A percentile compares a stretch with the other conserved stretches of the same genome.
Conservation (phyloP, 345 rosid genomes). For the Psidium friedrichsthalianum region DNA sequence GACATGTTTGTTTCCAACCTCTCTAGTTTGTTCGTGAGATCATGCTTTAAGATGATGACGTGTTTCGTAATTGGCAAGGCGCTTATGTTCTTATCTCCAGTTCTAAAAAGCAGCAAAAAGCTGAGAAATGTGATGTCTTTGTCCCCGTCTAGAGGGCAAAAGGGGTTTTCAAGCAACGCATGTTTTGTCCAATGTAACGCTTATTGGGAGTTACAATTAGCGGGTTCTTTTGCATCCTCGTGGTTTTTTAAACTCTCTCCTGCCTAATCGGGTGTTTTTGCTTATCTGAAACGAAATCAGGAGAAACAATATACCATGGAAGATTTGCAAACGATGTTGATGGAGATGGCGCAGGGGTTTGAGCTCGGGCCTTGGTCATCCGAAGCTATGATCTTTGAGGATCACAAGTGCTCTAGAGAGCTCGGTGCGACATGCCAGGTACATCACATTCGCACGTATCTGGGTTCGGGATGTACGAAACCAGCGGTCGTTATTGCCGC, state of each 20-base stretch:
- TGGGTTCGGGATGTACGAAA: background rate
- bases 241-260: background rate
- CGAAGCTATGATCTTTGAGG: background rate
- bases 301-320: constrained; percentile 27
- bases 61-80: background rate
- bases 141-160: background rate
- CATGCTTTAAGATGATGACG: background rate
- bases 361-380: constrained; percentile 7
- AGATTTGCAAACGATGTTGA: constrained; percentile 36
- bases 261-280: background rate
- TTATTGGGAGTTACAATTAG: background rate
- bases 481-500: background rate
- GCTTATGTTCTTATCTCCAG: background rate
- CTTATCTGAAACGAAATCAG: constrained; percentile 2
- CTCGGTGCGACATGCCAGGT: constrained; percentile 1
- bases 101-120: background rate
- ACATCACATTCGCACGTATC: background rate
- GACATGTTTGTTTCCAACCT: background rate
- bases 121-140: background rate
- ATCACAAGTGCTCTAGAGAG: background rate
- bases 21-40: background rate
- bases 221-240: background rate
- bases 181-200: background rate
- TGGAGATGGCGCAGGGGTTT: constrained; percentile 34
- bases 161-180: background rate